Evolutionary conservation across 345 rosid species (phyloP), one percentile per base, ranked within the genome.

Genomic region (Camelina sativa): DNA sequence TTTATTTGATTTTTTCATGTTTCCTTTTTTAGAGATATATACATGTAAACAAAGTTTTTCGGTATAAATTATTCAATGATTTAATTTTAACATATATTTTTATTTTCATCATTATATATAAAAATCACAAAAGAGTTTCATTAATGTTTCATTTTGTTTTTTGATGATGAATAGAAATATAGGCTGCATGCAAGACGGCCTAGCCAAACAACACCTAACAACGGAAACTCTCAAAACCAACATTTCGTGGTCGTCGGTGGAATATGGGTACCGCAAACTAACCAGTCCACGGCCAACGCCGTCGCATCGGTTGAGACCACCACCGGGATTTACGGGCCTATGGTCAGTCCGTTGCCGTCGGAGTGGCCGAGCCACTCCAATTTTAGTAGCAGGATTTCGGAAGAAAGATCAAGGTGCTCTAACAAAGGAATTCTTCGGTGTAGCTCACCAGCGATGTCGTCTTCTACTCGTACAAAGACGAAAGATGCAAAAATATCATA

Each of bases 201-300:
- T n/a, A 85, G 80, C 69, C 41, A 81, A 53, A 65, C 82, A 19
- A 15, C 72, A 11, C 57, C 80, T 53, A 89, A 82, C 73, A 81
- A 63, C 62, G 79, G 11, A 77, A 82, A 73, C 75, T 61, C 85
- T 23, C 95, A 86, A 81, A 81, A 82, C 40, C 96, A 95, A 20
- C 98, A 91, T 60, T 87, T 91, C 54, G 83, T 94, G 65, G 95
- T 91, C 68, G 96, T 94, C 6, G 93, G 96, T 16, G 96, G 97
- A 50, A 83, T 91, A 67, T 94, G 98, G 98, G 80, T 88, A 53
- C 90, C 88, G 3, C 88, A 92, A 1, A 71, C 80, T 10, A 91
- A 79, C 37, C 84, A 87, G 30, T 76, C 87, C 52, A 82, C 89
- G 1, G 86, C 82, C 46, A 72, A 66, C 22, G 7, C 64, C n/a